Evolutionary conservation across 2,329 filamentous ascomycete genomes (phyloP).

Genomic region (Alternaria brassicicola): DNA sequence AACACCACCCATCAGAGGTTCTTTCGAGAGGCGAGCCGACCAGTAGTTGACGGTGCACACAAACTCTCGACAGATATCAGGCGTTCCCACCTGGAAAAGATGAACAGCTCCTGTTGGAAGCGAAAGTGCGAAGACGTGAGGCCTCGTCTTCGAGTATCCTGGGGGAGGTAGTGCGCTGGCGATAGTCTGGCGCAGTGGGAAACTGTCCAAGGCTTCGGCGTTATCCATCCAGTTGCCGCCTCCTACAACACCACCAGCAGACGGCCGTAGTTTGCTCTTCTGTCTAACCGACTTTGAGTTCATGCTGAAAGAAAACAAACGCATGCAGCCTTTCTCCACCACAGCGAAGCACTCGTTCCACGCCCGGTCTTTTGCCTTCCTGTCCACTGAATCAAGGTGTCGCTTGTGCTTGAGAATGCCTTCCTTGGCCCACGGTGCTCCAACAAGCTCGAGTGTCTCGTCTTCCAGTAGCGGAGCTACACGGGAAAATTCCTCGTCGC

Average conservation of each 20-base stretch:
- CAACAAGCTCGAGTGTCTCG: conserved; percentile 86
- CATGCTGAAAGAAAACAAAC: conserved; percentile 89
- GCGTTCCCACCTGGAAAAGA: conserved; percentile 95
- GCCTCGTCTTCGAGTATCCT: conserved; percentile 87
- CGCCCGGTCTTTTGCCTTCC: conserved; percentile 89
- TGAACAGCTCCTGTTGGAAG: conserved; percentile 93
- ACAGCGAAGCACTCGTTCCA: conserved; percentile 97
- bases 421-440: conserved; percentile 98
- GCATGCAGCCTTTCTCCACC: conserved; percentile 91
- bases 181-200: conserved; percentile 87
- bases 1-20: conserved; percentile 88
- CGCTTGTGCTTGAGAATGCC: conserved; percentile 96
- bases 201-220: conserved; percentile 85
- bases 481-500: conserved; percentile 64
- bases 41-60: conserved; percentile 96
- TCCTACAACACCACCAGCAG: conserved; percentile 75
- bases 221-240: conserved; percentile 99
- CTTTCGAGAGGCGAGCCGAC: conserved; percentile 92
- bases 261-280: conserved; percentile 64
- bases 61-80: conserved; percentile 93
- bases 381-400: conserved; percentile 87
- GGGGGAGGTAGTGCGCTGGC: conserved; percentile 88
- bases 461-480: conserved; percentile 79
- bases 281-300: conserved; percentile 73
- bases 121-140: conserved; percentile 92